phyloP scores from a whole-genome alignment of 352 stramenopile species.

The Pythium phragmitis region DNA sequence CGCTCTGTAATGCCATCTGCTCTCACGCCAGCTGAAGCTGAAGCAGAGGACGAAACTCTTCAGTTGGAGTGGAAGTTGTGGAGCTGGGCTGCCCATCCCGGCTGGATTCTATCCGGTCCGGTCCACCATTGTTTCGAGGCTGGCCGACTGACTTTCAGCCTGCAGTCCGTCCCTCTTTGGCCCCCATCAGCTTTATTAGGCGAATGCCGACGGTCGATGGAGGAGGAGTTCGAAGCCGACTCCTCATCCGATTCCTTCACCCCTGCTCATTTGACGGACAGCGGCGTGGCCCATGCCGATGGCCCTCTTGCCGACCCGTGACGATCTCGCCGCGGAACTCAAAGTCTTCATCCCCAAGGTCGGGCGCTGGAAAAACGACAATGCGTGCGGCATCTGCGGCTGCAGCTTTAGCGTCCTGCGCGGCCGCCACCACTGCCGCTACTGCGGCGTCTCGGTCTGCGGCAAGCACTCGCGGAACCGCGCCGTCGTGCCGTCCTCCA shows the following conservation, averaged over 20 bases:
- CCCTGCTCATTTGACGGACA: neutral
- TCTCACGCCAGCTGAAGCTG: neutral
- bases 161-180: neutral
- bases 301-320: constrained; percentile 27
- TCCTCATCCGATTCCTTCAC: neutral
- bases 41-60: neutral
- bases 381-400: constrained; percentile 61
- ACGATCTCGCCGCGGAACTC: constrained; percentile 25
- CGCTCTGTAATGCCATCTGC: constrained; percentile 14
- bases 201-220: constrained; percentile 13
- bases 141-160: constrained; percentile 2
- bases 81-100: neutral
- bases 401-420: constrained; percentile 58
- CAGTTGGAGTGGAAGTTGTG: neutral
- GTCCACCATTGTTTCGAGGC: neutral
- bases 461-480: constrained; percentile 68
- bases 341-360: constrained; percentile 56
- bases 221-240: neutral
- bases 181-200: constrained; percentile 2
- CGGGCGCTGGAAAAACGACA: constrained; percentile 54
- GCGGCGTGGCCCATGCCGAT: constrained; percentile 13
- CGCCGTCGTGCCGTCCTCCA: constrained; percentile 61
- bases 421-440: constrained; percentile 74
- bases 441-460: constrained; percentile 76
- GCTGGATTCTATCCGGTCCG: neutral